Conservation (phyloP, 2,329 filamentous ascomycete species). For the Stemphylium beticola region DNA sequence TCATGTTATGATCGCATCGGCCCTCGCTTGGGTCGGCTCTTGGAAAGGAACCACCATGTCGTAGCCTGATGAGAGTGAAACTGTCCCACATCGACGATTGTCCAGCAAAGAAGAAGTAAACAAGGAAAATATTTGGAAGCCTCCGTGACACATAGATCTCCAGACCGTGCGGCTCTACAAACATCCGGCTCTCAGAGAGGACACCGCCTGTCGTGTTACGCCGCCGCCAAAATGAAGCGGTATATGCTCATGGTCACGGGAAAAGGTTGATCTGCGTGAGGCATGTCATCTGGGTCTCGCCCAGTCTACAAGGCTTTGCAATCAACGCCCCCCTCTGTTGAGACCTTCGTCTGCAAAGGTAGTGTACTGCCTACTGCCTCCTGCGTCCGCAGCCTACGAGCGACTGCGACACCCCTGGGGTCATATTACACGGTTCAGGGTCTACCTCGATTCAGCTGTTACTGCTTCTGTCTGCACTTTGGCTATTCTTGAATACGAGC, state of each 20-base stretch:
- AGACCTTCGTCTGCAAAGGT: neutral
- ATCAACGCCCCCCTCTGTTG: neutral
- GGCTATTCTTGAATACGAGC: conserved; percentile 1
- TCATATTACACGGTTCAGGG: neutral
- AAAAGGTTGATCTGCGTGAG: neutral
- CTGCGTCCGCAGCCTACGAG: no score
- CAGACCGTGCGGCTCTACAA: conserved; percentile 6
- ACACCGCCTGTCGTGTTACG: neutral
- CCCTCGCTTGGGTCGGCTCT: neutral
- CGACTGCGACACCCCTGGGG: neutral
- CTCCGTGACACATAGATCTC: neutral
- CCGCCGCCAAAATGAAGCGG: conserved; percentile 7
- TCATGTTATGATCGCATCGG: no score
- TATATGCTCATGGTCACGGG: neutral
- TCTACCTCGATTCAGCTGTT: neutral
- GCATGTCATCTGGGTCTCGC: conserved; percentile 2
- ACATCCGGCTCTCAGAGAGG: neutral
- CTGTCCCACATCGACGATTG: neutral
- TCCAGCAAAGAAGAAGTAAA: neutral
- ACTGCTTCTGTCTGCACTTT: neutral
- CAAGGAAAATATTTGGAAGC: neutral
- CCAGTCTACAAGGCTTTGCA: neutral
- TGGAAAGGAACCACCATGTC: conserved; percentile 8
- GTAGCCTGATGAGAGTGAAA: conserved; percentile 18
- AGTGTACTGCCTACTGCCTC: no score